Percentiles rank a stretch among this genome's conserved stretches.
Conservation (phyloP, 352 stramenopile species). For the Thalassiosira hispida region DNA sequence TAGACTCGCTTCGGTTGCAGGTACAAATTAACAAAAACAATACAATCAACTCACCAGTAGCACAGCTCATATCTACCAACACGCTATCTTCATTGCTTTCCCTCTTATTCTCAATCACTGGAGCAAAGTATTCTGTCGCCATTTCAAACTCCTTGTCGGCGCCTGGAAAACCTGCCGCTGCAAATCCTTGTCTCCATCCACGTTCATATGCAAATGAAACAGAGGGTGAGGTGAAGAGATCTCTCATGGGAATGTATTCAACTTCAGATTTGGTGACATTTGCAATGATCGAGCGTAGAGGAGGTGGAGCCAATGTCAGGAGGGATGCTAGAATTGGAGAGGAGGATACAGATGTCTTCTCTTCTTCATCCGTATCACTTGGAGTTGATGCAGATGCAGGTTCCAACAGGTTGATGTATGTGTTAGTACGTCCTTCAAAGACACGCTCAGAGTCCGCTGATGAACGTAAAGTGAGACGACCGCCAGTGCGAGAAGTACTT, state of each 20-base stretch:
- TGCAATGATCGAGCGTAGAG: conserved; percentile 58
- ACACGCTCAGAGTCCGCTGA: conserved; percentile 39
- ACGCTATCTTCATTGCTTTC: conserved; percentile 51
- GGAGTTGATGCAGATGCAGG: conserved; percentile 23
- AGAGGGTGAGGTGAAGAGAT: conserved; percentile 86
- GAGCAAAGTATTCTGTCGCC: conserved; percentile 83
- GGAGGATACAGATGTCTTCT: conserved; percentile 25
- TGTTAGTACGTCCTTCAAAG: conserved; percentile 69
- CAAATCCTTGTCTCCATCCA: conserved; percentile 87
- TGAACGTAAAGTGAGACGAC: conserved; percentile 36
- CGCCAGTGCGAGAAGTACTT: conserved; percentile 16
- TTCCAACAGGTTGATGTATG: conserved; percentile 77
- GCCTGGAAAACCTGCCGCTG: conserved; percentile 85
- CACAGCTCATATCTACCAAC: conserved; percentile 88
- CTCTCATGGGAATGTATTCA: conserved; percentile 73
- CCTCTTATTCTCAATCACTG: conserved; percentile 44
- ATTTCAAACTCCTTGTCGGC: conserved; percentile 85
- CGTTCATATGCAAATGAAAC: conserved; percentile 88
- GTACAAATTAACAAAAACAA: not conserved
- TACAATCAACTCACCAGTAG: conserved; percentile 60
- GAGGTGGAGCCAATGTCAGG: conserved; percentile 65
- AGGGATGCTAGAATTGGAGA: conserved; percentile 48
- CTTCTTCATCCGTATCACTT: conserved; percentile 22
- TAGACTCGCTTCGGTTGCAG: not conserved
- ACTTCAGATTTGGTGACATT: conserved; percentile 38